Evolutionary conservation across 371 early-diverging fungal species (phyloP).

Genomic region (Rhizopus stolonifer): DNA sequence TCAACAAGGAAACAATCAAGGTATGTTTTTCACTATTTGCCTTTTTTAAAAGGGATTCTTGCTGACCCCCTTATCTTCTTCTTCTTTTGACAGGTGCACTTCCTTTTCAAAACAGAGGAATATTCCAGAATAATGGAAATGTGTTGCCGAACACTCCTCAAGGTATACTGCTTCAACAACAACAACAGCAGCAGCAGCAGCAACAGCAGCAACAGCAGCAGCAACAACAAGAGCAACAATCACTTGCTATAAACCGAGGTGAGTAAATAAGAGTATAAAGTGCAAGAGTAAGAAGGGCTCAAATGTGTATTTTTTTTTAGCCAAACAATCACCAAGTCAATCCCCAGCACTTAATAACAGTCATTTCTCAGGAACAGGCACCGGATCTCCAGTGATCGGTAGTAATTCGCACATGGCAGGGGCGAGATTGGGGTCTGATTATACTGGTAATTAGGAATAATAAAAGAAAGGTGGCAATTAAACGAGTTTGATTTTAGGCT

Average conservation of each 20-base stretch:
- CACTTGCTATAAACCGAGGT: slow-evolving; percentile 40
- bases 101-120: slow-evolving; percentile 32
- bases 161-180: slow-evolving; percentile 37
- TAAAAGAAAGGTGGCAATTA: background rate
- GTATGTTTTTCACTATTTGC: background rate
- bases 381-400: slow-evolving; percentile 32
- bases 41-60: no score
- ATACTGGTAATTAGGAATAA: slow-evolving; percentile 26
- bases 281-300: background rate
- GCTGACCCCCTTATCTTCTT: background rate
- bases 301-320: slow-evolving; percentile 14
- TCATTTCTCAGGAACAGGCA: slow-evolving; percentile 24
- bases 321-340: slow-evolving; percentile 47
- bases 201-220: slow-evolving; percentile 25
- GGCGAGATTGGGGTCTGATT: slow-evolving; percentile 29
- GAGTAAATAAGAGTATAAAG: background rate
- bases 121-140: slow-evolving; percentile 25
- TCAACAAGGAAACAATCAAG: slow-evolving; percentile 15
- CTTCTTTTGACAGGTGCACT: slow-evolving; percentile 13
- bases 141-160: slow-evolving; percentile 42
- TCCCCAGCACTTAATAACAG: slow-evolving; percentile 41
- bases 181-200: slow-evolving; percentile 30
- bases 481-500: slow-evolving; percentile 15
- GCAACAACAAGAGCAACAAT: slow-evolving; percentile 25
- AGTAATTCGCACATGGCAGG: slow-evolving; percentile 38